Conservation (phyloP, 2,329 filamentous ascomycete species). For the Alternaria novae-zelandiae region DNA sequence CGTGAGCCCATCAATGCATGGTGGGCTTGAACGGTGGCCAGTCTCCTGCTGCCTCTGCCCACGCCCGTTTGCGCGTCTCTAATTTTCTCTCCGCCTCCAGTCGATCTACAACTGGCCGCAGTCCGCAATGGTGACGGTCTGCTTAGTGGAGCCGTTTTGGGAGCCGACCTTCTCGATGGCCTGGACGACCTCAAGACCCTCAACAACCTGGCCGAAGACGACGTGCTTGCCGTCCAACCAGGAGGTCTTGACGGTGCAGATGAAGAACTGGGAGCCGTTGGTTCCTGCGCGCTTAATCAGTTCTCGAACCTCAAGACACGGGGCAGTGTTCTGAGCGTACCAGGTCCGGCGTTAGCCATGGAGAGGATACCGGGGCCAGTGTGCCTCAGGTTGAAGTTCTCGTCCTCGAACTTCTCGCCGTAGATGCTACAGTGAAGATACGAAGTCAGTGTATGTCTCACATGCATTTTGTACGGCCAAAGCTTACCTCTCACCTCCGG, state of each 20-base stretch:
- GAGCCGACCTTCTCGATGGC: slow-evolving; percentile 34
- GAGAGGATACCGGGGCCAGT: slow-evolving; percentile 90
- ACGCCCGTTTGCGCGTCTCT: background rate
- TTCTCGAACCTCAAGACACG: background rate
- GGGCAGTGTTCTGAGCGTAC: background rate
- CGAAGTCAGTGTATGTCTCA: background rate
- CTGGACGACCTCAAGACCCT: slow-evolving; percentile 34
- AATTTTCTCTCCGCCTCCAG: background rate
- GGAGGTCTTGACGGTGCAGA: slow-evolving; percentile 90
- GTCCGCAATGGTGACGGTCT: slow-evolving; percentile 32
- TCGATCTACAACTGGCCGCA: slow-evolving; percentile 30
- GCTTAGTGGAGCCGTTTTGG: slow-evolving; percentile 25
- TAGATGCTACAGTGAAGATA: slow-evolving; percentile 68
- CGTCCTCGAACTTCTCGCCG: slow-evolving; percentile 93
- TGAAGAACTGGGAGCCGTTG: slow-evolving; percentile 97
- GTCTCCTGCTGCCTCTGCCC: background rate
- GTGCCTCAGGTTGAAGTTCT: slow-evolving; percentile 92
- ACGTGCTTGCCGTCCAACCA: slow-evolving; percentile 82
- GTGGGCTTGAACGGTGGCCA: background rate
- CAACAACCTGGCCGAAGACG: slow-evolving; percentile 76
- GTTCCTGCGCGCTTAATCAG: slow-evolving; percentile 59
- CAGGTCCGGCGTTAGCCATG: slow-evolving; percentile 94
- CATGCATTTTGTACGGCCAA: background rate
- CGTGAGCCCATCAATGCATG: background rate
- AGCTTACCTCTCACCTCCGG: slow-evolving; percentile 75